Percentiles rank a stretch among this genome's conserved stretches.
Conservation (phyloP, 257 asterid species). For the Solanum ossicruentum region DNA sequence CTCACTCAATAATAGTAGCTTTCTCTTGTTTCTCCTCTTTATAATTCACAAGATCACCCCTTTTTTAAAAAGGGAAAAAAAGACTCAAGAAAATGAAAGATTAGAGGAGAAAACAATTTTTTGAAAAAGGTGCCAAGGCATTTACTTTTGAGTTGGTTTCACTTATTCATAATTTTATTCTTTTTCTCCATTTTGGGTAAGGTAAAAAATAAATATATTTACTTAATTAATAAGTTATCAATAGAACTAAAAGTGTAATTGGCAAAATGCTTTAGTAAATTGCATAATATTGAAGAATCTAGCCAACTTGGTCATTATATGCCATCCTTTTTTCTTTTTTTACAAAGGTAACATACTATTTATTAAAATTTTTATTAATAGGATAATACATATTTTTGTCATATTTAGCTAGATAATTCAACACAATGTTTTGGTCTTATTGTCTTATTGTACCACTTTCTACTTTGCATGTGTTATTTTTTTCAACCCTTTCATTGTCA, state of each 20-base stretch:
- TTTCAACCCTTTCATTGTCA: neutral
- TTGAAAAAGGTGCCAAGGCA: neutral
- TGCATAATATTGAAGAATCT: neutral
- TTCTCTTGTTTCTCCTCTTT: neutral
- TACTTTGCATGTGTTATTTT: neutral
- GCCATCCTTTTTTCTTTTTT: neutral
- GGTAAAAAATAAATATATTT: neutral
- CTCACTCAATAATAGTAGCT: neutral
- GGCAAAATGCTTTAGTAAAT: neutral
- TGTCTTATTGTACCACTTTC: neutral
- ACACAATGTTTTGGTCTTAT: neutral
- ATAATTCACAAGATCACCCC: neutral
- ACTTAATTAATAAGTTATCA: neutral
- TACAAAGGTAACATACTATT: neutral
- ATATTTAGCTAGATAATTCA: neutral
- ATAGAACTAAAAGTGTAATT: neutral
- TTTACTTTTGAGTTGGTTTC: neutral
- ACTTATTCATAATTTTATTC: neutral
- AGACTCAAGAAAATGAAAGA: neutral
- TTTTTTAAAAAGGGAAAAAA: neutral
- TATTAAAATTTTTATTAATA: no score
- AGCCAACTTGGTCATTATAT: neutral
- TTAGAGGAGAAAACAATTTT: neutral
- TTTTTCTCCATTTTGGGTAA: neutral
- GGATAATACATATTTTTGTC: no score